Evolutionary conservation across 495 filamentous ascomycete genomes (phyloP), one percentile per base, ranked within the genome.

Genomic region (Hypoxylon lenormandii): DNA sequence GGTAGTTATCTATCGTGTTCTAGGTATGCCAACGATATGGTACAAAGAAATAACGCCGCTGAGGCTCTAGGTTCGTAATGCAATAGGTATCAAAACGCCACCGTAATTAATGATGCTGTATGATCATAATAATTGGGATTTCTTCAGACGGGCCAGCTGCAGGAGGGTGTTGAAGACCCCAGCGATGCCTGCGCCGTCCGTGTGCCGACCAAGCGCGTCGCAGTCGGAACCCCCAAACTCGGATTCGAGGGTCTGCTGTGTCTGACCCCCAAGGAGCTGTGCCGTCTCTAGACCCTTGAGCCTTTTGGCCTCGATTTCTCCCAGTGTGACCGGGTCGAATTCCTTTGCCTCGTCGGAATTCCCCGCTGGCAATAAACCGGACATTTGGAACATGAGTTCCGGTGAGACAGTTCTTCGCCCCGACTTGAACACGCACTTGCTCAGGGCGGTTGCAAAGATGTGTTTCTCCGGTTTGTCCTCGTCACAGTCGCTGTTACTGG

Each of bases 381-480:
- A 86, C 42, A 88, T 83, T 50, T 85, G 77, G 6, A 97, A 78
- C 28, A 94, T 84, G 38, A 90, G 82, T 78, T 94, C 92, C 12
- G 94, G 92, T 45, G 91, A 85, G 15, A 97, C 85, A 12, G 94
- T 98, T 65, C 92, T 80, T 22, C 94, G 81, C 0, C 93, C 93
- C 71, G 90, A 87, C 81, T 97, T 97, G 72, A 92, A 89, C 1
- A 96, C 93, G 74, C 96, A 97, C 80, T 96, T 94, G 69, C 87
- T 89, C 12, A 97, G 69, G 4, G 87, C 90, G 2, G 88, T 90
- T 0, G 94, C 94, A 64, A 90, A 87, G 33, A 97, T 82, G 58
- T 81, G 80, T 63, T 80, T 78, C 28, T 76, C 71, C 19, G 80
- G 80, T 65, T 87, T 84, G 66, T 81, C 79, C n/a, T 78, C 80